Evolutionary conservation across 441 rosid species (phyloP).

Genomic region (Erysimum pusillum): DNA sequence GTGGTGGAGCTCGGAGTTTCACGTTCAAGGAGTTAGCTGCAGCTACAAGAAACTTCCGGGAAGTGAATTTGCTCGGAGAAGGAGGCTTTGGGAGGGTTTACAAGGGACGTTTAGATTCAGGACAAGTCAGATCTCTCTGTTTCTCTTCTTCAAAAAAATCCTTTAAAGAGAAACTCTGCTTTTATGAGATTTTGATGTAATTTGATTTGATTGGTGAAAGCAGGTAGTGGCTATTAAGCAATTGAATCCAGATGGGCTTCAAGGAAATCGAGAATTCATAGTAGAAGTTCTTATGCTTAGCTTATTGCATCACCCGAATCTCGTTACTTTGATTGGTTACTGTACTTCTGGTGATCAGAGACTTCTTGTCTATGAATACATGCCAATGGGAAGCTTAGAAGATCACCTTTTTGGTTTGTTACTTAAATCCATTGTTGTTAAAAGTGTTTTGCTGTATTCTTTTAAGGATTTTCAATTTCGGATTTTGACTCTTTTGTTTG

Average conservation of each 20-base stretch:
- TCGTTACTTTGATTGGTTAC: constrained; percentile 83
- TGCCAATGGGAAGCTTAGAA: constrained; percentile 95
- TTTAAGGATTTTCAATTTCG: background rate
- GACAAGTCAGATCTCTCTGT: no score
- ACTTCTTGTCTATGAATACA: constrained; percentile 88
- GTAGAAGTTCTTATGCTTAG: constrained; percentile 94
- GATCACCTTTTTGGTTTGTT: constrained; percentile 85
- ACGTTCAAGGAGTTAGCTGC: constrained; percentile 66
- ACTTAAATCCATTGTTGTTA: background rate
- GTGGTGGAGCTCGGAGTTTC: constrained; percentile 64
- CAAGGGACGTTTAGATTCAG: constrained; percentile 68
- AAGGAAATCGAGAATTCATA: constrained; percentile 89
- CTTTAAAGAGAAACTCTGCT: no score
- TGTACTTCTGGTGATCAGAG: constrained; percentile 92
- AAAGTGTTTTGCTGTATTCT: background rate
- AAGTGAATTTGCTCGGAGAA: constrained; percentile 63
- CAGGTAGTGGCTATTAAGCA: constrained; percentile 92
- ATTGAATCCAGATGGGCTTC: constrained; percentile 80
- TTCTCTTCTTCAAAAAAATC: no score
- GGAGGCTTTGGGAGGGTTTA: constrained; percentile 79
- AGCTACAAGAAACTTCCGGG: constrained; percentile 67
- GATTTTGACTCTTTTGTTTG: background rate
- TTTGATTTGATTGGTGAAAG: no score
- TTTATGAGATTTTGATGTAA: no score
- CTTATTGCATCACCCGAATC: constrained; percentile 78